Base-by-base conservation (phyloP, 805 yeast species). In the Candida verbasci region DNA sequence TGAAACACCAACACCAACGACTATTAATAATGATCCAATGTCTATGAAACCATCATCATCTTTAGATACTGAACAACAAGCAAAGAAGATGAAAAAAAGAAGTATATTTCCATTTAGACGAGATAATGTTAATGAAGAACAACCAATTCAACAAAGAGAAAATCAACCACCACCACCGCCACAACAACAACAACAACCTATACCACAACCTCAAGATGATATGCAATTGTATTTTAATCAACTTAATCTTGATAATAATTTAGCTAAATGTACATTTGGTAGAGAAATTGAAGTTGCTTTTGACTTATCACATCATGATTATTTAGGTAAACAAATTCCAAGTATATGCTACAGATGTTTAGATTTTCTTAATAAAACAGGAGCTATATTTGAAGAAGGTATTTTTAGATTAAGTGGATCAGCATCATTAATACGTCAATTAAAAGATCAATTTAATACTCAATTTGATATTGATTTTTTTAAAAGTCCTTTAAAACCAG, bases 331-430 rank as follows among this genome's bases (percentile, higher is more conserved):
- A 23, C 56, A 55, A 6, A 69, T 83, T 14, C 97, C 98, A 1
- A 78, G 88, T 27, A 79, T 91, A 6, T 76, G 86, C 12, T 83
- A 65, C 48, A 63, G 95, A 41, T 87, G 96, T 51, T 51, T 89
- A 23, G 82, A 77, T 39, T 85, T 72, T 46, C 65, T 91, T 34
- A 70, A 72, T 34, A 70, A 67, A 25, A 73, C 80, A 17, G 78
- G 81, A 16, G 95, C 95, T 0, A 66, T 81, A n/a, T 74, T 74
- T 43, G 93, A 86, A 56, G 95, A 88, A 51, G 98, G 98, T 9
- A 76, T 91, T 3, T 93, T 93, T 65, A 70, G 98, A 43, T 65
- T 88, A 39, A 86, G 89, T 58, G 97, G 97, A 3, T 86, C 95
- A 24, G 83, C 88, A 38, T 73, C 87, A 1, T 71, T 82, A 35